Evolutionary conservation across 257 asterid species (phyloP).

Genomic region (Nicotiana paniculata): DNA sequence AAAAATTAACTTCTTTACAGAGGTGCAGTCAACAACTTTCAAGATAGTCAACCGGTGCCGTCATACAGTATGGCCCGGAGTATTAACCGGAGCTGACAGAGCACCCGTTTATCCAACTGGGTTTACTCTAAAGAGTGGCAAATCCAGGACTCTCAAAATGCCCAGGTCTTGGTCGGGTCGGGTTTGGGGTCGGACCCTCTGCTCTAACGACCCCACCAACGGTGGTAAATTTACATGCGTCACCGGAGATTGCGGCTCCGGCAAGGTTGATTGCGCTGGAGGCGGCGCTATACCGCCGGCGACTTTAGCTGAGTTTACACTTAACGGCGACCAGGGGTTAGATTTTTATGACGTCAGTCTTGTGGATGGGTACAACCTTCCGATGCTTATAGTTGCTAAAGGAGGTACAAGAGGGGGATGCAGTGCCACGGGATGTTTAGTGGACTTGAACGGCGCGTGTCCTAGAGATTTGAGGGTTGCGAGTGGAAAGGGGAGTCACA

Average conservation of each 20-base stretch:
- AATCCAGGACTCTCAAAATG: slow-evolving; percentile 58
- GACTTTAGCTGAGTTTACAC: slow-evolving; percentile 88
- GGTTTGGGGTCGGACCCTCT: slow-evolving; percentile 79
- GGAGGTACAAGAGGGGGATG: slow-evolving; percentile 77
- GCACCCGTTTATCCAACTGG: slow-evolving; percentile 61
- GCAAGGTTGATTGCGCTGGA: slow-evolving; percentile 68
- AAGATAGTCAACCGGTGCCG: slow-evolving; percentile 85
- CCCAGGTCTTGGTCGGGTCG: slow-evolving; percentile 92
- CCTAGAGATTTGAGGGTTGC: slow-evolving; percentile 67
- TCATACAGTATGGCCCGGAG: slow-evolving; percentile 87
- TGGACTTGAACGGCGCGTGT: slow-evolving; percentile 81
- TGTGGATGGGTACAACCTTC: slow-evolving; percentile 92
- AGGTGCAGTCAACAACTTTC: slow-evolving; percentile 62
- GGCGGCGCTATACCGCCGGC: slow-evolving; percentile 92
- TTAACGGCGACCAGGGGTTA: slow-evolving; percentile 76
- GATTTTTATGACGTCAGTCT: slow-evolving; percentile 93
- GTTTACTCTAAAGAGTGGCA: slow-evolving; percentile 52
- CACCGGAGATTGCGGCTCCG: slow-evolving; percentile 89
- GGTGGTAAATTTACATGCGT: slow-evolving; percentile 57
- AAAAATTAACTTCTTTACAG: slow-evolving; percentile 21
- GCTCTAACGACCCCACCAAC: slow-evolving; percentile 37
- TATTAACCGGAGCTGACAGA: slow-evolving; percentile 79
- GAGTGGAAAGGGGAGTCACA: slow-evolving; percentile 38
- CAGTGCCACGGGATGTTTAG: slow-evolving; percentile 78
- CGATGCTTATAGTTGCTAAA: slow-evolving; percentile 66